Evolutionary conservation across 345 rosid species (phyloP).

Genomic region (Rhodomyrtus tomentosa): DNA sequence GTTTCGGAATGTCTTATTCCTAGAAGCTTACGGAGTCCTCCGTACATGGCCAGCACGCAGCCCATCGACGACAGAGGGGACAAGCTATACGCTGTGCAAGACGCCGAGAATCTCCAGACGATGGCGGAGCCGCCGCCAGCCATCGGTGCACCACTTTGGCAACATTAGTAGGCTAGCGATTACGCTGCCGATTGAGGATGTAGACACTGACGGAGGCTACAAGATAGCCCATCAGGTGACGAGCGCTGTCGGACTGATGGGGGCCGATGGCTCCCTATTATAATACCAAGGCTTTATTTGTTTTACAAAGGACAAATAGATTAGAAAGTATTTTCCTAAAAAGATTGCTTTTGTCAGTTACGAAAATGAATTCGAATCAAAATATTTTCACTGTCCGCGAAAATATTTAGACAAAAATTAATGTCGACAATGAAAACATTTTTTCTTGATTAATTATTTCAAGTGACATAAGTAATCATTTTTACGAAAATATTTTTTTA

Average conservation of each 20-base stretch:
- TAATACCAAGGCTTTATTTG: background rate
- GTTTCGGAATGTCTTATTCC: too few relatives aligned
- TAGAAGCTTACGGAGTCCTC: too few relatives aligned
- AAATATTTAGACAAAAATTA: too few relatives aligned
- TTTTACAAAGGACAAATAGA: background rate
- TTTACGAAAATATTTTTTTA: too few relatives aligned
- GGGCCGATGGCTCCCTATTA: background rate
- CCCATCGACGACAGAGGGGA: background rate
- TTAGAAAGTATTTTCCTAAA: too few relatives aligned
- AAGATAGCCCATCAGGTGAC: background rate
- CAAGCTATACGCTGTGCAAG: background rate
- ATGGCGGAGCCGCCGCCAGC: background rate
- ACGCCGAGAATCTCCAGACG: background rate
- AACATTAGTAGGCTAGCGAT: constrained; percentile 1
- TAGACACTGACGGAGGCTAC: background rate
- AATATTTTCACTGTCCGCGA: too few relatives aligned
- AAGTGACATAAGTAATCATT: too few relatives aligned
- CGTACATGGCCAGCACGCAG: constrained; percentile 3
- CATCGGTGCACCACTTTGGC: constrained; percentile 1
- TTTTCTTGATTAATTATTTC: too few relatives aligned
- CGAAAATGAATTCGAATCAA: too few relatives aligned
- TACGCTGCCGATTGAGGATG: background rate
- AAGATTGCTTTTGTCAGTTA: too few relatives aligned
- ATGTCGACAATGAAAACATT: too few relatives aligned
- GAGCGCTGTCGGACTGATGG: background rate